Conservation (phyloP, 345 rosid genomes). For the Euclidium syriacum region DNA sequence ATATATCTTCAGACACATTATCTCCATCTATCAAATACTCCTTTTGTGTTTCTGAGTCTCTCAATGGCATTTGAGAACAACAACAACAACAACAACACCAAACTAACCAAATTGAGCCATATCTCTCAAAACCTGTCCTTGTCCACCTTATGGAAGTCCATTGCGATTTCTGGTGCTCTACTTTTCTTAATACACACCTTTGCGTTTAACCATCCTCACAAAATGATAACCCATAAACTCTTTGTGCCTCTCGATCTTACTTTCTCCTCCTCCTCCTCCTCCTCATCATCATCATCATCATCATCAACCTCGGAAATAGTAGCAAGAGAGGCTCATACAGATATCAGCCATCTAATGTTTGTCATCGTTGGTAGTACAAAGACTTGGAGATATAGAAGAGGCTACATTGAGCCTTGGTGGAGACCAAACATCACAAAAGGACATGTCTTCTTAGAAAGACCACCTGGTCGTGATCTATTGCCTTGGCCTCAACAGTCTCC, state of each 20-base stretch:
- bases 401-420: conserved; percentile 65
- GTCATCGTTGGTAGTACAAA: conserved; percentile 39
- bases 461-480: conserved; percentile 37
- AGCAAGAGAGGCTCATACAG: conserved; percentile 31
- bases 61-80: conserved; percentile 27
- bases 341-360: conserved; percentile 43
- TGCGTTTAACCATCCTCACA: conserved; percentile 15
- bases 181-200: conserved; percentile 29
- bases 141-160: conserved; percentile 27
- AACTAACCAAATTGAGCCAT: conserved; percentile 17
- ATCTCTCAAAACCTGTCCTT: conserved; percentile 17
- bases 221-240: conserved; percentile 12
- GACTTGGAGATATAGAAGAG: conserved; percentile 42
- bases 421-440: conserved; percentile 53
- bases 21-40: not conserved
- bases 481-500: conserved; percentile 58
- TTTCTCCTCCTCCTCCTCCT: conserved; percentile 14
- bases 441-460: conserved; percentile 44
- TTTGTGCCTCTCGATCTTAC: conserved; percentile 25
- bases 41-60: not conserved
- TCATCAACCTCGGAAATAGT: not conserved
- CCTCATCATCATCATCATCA: not conserved
- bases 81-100: conserved; percentile 8
- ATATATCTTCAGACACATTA: not conserved
- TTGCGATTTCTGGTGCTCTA: conserved; percentile 18